phyloP scores from a whole-genome alignment of 2,329 filamentous ascomycete species.

The Fusarium fujikuroi region DNA sequence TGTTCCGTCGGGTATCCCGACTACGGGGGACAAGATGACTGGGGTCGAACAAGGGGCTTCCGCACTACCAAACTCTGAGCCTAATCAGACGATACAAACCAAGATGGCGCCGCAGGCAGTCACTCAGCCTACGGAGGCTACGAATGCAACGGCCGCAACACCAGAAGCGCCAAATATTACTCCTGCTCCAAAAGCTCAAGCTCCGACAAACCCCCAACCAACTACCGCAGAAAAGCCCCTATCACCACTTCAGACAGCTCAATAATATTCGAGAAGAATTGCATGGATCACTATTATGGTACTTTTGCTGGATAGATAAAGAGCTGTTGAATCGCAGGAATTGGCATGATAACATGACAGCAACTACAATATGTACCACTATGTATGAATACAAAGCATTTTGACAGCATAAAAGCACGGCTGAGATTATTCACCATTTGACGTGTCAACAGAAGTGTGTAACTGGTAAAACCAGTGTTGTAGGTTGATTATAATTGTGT shows the following conservation, averaged over 20 bases:
- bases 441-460: not conserved
- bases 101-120: slow-evolving; percentile 2
- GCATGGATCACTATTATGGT: not conserved
- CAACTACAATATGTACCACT: not conserved
- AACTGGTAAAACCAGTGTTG: not conserved
- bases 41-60: slow-evolving; percentile 3
- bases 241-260: not conserved
- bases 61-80: slow-evolving; percentile 5
- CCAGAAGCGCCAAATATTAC: not conserved
- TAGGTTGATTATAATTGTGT: not conserved
- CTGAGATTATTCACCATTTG: not conserved
- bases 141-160: slow-evolving; percentile 6
- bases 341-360: slow-evolving; percentile 4
- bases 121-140: not conserved
- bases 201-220: not conserved
- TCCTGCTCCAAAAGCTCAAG: not conserved
- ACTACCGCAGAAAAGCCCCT: not conserved
- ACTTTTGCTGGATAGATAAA: not conserved
- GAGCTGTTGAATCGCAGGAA: not conserved
- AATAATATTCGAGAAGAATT: not conserved
- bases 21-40: not conserved
- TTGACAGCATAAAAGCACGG: not conserved
- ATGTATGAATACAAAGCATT: not conserved
- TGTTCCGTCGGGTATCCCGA: not conserved
- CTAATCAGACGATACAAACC: slow-evolving; percentile 11